Conservation (phyloP, 306 rosid species). For the Casuarina glauca region DNA sequence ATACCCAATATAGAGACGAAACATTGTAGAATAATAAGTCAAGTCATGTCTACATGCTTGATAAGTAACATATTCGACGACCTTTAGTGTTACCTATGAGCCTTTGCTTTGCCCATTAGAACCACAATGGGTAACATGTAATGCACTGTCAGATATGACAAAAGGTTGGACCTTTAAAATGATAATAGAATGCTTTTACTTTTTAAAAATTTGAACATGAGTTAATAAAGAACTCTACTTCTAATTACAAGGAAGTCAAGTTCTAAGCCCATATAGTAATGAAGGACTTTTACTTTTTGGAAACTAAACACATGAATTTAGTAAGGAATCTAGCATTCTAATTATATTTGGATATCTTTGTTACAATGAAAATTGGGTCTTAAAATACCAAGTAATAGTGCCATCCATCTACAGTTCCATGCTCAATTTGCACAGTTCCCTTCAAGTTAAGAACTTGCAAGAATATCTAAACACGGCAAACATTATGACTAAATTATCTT, state of each 20-base stretch:
- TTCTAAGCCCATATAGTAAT: background rate
- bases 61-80: conserved; percentile 29
- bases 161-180: too few relatives aligned
- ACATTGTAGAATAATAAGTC: conserved; percentile 5
- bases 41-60: conserved; percentile 19
- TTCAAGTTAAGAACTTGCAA: conserved; percentile 88
- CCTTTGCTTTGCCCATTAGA: conserved; percentile 63
- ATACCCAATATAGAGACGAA: too few relatives aligned
- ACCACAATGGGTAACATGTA: conserved; percentile 52
- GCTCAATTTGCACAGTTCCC: conserved; percentile 88
- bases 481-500: conserved; percentile 16
- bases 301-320: conserved; percentile 5
- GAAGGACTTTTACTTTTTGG: conserved; percentile 6
- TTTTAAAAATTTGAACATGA: too few relatives aligned
- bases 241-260: too few relatives aligned
- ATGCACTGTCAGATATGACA: conserved; percentile 20
- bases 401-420: conserved; percentile 67
- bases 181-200: too few relatives aligned
- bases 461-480: conserved; percentile 51
- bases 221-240: too few relatives aligned
- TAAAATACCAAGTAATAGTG: conserved; percentile 77
- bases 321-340: conserved; percentile 5
- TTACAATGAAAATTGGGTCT: conserved; percentile 12
- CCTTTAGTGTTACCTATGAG: conserved; percentile 55
- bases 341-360: conserved; percentile 1